These are phyloP conservation scores for Rhizophagus clarus DNA, from an alignment of 192 early-diverging fungal species.

Conservation along the genomic window DNA sequence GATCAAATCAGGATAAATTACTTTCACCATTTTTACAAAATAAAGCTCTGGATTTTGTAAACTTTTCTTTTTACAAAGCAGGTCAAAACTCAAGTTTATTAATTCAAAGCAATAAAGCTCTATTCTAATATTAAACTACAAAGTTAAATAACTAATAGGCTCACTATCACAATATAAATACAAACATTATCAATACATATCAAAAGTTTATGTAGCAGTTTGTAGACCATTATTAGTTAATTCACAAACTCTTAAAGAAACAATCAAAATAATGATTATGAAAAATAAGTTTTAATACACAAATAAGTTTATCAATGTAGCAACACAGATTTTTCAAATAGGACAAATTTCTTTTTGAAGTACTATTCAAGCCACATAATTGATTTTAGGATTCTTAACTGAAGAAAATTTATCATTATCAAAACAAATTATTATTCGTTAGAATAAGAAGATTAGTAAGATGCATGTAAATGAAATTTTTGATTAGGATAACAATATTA, in stretches of 20 bases:
- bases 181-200: not conserved
- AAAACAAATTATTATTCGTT: not conserved
- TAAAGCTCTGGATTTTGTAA: not conserved
- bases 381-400: not conserved
- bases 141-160: not conserved
- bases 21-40: not conserved
- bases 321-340: not conserved
- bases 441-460: too few relatives aligned
- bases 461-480: conserved; percentile 1
- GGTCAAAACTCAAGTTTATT: not conserved
- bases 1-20: not conserved
- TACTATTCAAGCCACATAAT: not conserved
- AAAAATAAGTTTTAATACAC: not conserved
- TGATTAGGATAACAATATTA: not conserved
- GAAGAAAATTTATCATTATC: not conserved
- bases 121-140: not conserved
- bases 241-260: not conserved
- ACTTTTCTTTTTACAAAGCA: not conserved
- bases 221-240: not conserved
- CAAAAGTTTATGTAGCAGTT: not conserved
- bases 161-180: too few relatives aligned
- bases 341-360: not conserved
- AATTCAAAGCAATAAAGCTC: not conserved
- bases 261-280: not conserved
- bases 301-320: not conserved